Evolutionary conservation across 2,329 filamentous ascomycete genomes (phyloP).

Genomic region (Xylaria sp.): DNA sequence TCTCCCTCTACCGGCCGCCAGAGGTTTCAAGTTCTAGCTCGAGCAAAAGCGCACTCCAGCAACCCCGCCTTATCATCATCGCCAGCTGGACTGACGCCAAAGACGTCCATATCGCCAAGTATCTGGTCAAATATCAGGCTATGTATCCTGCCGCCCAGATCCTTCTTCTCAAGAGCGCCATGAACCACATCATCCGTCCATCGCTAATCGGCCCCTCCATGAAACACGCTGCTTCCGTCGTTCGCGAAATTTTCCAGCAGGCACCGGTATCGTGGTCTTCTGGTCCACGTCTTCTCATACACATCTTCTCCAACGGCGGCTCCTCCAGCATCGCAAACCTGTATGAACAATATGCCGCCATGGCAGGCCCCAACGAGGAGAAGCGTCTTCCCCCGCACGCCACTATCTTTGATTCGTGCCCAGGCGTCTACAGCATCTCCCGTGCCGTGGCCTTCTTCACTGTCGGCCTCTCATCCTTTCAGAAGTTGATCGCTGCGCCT

Average conservation of each 20-base stretch:
- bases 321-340: conserved; percentile 4
- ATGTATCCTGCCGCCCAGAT: background rate
- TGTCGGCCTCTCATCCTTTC: background rate
- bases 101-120: conserved; percentile 1
- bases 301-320: conserved; percentile 7
- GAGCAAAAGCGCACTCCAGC: background rate
- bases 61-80: background rate
- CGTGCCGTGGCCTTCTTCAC: background rate
- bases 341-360: background rate
- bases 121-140: background rate
- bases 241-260: background rate
- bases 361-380: background rate
- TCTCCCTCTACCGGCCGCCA: background rate
- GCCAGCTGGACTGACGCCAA: conserved; percentile 1
- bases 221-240: background rate
- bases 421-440: background rate
- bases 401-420: background rate
- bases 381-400: background rate
- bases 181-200: background rate
- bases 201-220: background rate
- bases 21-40: background rate
- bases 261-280: background rate
- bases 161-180: background rate
- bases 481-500: background rate
- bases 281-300: background rate